Percentiles rank a stretch among this genome's conserved stretches.
Evolutionary conservation across 2,329 filamentous ascomycete species (phyloP).

Genomic region (Ascocoryne sarcoides): DNA sequence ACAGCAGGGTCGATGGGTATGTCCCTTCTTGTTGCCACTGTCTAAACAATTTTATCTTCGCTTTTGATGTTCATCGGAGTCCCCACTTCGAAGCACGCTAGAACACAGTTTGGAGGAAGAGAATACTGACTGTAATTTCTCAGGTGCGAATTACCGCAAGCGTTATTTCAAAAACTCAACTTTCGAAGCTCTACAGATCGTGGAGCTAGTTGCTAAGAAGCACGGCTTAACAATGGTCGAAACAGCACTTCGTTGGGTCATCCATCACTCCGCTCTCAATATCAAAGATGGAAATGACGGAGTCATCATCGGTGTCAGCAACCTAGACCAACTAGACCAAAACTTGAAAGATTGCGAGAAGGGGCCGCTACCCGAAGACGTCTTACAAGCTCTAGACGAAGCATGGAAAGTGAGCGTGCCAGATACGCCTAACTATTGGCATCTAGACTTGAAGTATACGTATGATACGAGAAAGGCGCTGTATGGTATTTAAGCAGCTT

Average conservation of each 20-base stretch:
- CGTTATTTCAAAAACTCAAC: constrained; percentile 42
- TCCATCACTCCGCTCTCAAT: constrained; percentile 50
- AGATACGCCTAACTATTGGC: constrained; percentile 29
- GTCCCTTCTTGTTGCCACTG: not conserved
- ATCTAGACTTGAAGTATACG: constrained; percentile 24
- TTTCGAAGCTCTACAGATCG: constrained; percentile 50
- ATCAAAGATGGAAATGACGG: constrained; percentile 36
- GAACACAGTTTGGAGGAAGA: too few species aligned
- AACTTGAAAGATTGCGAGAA: constrained; percentile 35
- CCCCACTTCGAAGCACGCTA: too few species aligned
- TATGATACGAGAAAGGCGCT: constrained; percentile 20
- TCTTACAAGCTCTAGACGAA: constrained; percentile 53
- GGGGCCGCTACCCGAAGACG: constrained; percentile 55
- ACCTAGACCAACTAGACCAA: constrained; percentile 31
- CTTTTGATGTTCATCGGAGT: too few species aligned
- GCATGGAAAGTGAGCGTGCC: constrained; percentile 53
- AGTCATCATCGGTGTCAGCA: constrained; percentile 35
- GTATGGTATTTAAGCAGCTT: constrained; percentile 2
- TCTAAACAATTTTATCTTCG: too few species aligned
- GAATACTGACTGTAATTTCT: too few species aligned
- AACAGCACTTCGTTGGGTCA: constrained; percentile 49
- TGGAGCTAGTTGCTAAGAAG: constrained; percentile 52
- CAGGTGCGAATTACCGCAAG: constrained; percentile 38
- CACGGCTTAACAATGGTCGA: constrained; percentile 51
- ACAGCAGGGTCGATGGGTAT: constrained; percentile 32